phyloP scores from a whole-genome alignment of 192 early-diverging fungal genomes.

The Pilobolus umbonatus region DNA sequence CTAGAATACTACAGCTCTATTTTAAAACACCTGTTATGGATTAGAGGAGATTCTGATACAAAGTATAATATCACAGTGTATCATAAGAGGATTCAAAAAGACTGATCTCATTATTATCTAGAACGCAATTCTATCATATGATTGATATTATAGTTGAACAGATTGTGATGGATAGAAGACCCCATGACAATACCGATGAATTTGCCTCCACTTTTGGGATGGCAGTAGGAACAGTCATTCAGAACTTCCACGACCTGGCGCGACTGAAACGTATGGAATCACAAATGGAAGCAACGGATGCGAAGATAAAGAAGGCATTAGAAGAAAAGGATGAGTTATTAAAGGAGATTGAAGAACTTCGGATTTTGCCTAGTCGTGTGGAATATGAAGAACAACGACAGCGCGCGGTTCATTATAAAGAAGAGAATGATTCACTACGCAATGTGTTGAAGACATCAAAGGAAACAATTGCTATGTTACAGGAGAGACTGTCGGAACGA shows the following conservation, averaged over 20 bases:
- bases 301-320: constrained; percentile 52
- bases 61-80: constrained; percentile 34
- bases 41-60: constrained; percentile 67
- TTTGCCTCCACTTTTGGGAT: constrained; percentile 62
- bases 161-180: constrained; percentile 70
- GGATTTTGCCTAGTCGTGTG: not conserved
- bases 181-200: constrained; percentile 37
- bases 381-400: constrained; percentile 27
- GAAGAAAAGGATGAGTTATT: constrained; percentile 65
- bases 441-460: constrained; percentile 62
- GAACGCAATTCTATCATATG: constrained; percentile 68
- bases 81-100: not conserved
- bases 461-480: constrained; percentile 68
- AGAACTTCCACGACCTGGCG: constrained; percentile 72
- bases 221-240: constrained; percentile 60
- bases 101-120: constrained; percentile 19
- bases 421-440: constrained; percentile 35
- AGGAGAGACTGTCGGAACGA: constrained; percentile 58
- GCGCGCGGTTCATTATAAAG: constrained; percentile 10
- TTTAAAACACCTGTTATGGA: constrained; percentile 62
- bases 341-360: constrained; percentile 36
- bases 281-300: constrained; percentile 51
- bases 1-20: constrained; percentile 61
- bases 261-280: constrained; percentile 57
- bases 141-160: constrained; percentile 71